These are phyloP conservation scores for Secale cereale DNA, from an alignment of 176 grass and related monocot species.

Conservation along the genomic window DNA sequence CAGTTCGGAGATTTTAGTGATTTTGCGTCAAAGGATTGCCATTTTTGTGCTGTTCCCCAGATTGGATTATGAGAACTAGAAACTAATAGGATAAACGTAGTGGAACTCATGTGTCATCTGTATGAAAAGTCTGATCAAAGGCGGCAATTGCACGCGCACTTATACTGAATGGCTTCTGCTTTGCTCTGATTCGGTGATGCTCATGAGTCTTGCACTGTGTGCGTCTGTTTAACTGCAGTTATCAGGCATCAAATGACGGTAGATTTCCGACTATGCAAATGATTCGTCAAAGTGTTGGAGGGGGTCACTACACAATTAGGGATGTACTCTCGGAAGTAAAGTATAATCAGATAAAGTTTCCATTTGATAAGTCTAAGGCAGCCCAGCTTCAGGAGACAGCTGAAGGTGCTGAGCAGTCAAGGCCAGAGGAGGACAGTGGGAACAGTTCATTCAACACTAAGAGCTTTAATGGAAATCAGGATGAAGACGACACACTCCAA, in stretches of 20 bases:
- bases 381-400: neutral
- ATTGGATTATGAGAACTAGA: neutral
- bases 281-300: constrained; percentile 40
- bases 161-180: neutral
- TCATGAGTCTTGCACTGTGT: constrained; percentile 7
- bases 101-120: neutral
- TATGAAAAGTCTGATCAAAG: neutral
- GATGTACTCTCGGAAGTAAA: constrained; percentile 57
- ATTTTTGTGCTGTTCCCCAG: neutral
- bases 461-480: neutral
- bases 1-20: neutral
- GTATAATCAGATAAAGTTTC: constrained; percentile 40
- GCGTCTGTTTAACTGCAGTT: constrained; percentile 52
- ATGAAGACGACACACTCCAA: neutral
- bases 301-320: constrained; percentile 39
- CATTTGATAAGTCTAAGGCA: constrained; percentile 9
- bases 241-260: constrained; percentile 56
- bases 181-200: neutral
- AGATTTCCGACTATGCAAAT: constrained; percentile 27
- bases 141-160: neutral
- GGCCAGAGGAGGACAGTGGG: neutral
- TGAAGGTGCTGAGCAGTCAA: constrained; percentile 4
- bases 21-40: constrained; percentile 14
- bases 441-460: neutral
- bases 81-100: neutral